Conservation (phyloP, 73 alveolate genomes). For the Blepharisma japonicum region DNA sequence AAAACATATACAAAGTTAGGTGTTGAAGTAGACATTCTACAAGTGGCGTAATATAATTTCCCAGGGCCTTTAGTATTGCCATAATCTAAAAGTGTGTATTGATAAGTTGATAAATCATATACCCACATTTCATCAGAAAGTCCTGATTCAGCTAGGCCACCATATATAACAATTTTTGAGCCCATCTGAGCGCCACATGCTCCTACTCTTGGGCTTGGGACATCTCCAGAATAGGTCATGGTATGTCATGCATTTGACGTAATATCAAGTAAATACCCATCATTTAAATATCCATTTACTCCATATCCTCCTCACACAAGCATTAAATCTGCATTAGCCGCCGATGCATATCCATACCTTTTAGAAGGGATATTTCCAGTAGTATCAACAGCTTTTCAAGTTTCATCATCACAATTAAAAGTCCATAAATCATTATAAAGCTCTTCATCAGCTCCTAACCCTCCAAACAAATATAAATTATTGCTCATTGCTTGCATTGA, state of each 20-base stretch:
- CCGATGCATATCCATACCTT: neutral
- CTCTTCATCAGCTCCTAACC: neutral
- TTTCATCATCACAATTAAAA: neutral
- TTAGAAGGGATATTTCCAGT: conserved; percentile 14
- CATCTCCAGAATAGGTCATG: too few relatives aligned
- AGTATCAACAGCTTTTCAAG: neutral
- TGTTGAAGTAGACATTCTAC: too few relatives aligned
- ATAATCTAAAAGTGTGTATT: neutral
- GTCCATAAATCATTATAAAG: conserved; percentile 21
- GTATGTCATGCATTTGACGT: too few relatives aligned
- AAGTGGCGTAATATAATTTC: neutral
- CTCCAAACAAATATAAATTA: conserved; percentile 20
- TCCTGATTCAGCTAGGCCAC: neutral
- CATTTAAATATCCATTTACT: too few relatives aligned
- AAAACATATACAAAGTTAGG: too few relatives aligned
- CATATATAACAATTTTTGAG: neutral
- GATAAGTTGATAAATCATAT: neutral
- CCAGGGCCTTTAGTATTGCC: neutral
- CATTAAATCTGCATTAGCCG: neutral
- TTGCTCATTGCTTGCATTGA: neutral
- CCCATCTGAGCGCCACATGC: too few relatives aligned
- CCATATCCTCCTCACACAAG: conserved; percentile 30
- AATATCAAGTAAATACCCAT: too few relatives aligned
- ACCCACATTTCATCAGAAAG: neutral
- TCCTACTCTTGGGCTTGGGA: too few relatives aligned